phyloP scores from a whole-genome alignment of 2,329 filamentous ascomycete species.

The Aspergillus sojae region DNA sequence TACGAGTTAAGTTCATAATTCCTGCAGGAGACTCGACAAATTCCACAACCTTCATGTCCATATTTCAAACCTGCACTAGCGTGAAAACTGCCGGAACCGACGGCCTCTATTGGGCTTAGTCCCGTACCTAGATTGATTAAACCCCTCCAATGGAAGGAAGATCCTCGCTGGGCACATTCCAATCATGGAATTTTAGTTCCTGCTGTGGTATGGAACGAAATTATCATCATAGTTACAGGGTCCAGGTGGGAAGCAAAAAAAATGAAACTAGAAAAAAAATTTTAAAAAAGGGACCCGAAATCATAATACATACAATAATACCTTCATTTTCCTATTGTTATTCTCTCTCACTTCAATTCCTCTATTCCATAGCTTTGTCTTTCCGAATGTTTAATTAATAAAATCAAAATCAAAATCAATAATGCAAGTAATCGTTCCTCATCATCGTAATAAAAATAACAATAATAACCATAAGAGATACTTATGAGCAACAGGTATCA shows the following conservation, averaged over 20 bases:
- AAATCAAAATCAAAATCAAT: background rate
- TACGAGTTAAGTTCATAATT: background rate
- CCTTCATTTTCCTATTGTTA: background rate
- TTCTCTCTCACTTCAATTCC: background rate
- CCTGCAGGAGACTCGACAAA: background rate
- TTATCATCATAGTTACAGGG: slow-evolving; percentile 1
- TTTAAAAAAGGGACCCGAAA: no score
- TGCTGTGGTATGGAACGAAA: slow-evolving; percentile 1
- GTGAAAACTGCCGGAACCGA: slow-evolving; percentile 2
- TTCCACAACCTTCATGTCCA: background rate
- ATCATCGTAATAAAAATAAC: background rate
- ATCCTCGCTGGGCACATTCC: background rate
- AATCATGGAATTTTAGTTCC: slow-evolving; percentile 3
- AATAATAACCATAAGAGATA: background rate
- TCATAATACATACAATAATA: no score
- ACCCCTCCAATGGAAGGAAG: background rate
- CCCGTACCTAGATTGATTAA: background rate
- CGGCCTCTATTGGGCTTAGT: background rate
- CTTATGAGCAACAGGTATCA: background rate
- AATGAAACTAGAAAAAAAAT: background rate
- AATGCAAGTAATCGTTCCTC: background rate
- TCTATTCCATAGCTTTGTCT: background rate
- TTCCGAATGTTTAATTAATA: background rate
- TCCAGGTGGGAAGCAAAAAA: background rate
- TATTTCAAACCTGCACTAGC: slow-evolving; percentile 3